These are phyloP conservation scores for Sugiyamaella marilandica DNA, from an alignment of 805 yeast genomes.

Conservation along the genomic window DNA sequence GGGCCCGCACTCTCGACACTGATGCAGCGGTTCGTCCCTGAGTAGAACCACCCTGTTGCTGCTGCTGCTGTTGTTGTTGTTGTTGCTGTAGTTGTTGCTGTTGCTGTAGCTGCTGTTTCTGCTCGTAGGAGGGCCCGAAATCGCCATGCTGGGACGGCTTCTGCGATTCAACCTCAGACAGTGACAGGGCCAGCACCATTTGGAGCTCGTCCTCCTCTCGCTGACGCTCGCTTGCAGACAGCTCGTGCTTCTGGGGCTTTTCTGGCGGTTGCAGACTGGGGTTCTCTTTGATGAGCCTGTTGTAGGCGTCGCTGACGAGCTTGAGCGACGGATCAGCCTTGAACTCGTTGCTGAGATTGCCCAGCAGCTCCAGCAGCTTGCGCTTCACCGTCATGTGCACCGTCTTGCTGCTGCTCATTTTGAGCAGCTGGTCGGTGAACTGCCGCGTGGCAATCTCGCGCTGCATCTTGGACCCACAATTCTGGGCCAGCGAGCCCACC, in stretches of 20 bases:
- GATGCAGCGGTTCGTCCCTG: constrained; percentile 32
- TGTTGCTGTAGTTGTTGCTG: constrained; percentile 24
- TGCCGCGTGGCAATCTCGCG: constrained; percentile 55
- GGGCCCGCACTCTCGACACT: constrained; percentile 69
- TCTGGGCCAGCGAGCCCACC: constrained; percentile 61
- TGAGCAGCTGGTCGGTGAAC: constrained; percentile 46
- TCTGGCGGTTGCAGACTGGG: constrained; percentile 44
- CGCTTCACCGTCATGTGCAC: constrained; percentile 66
- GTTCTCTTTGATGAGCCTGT: constrained; percentile 41
- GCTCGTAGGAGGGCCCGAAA: constrained; percentile 19
- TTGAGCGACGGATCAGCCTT: constrained; percentile 69
- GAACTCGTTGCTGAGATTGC: constrained; percentile 62
- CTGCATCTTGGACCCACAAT: constrained; percentile 67
- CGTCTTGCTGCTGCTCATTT: constrained; percentile 47
- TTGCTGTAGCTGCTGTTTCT: constrained; percentile 14
- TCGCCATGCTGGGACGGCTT: constrained; percentile 3
- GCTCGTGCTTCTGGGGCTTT: constrained; percentile 53
- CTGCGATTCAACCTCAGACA: constrained; percentile 49
- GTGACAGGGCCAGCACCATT: constrained; percentile 67
- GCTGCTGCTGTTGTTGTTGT: constrained; percentile 16
- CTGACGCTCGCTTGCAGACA: constrained; percentile 41
- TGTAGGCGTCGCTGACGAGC: constrained; percentile 60
- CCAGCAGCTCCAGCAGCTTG: constrained; percentile 60
- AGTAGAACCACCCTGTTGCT: constrained; percentile 6
- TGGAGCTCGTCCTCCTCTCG: constrained; percentile 78